These are phyloP conservation scores for Akanthomyces lecanii DNA, from an alignment of 2,329 filamentous ascomycete species.

Conservation along the genomic window DNA sequence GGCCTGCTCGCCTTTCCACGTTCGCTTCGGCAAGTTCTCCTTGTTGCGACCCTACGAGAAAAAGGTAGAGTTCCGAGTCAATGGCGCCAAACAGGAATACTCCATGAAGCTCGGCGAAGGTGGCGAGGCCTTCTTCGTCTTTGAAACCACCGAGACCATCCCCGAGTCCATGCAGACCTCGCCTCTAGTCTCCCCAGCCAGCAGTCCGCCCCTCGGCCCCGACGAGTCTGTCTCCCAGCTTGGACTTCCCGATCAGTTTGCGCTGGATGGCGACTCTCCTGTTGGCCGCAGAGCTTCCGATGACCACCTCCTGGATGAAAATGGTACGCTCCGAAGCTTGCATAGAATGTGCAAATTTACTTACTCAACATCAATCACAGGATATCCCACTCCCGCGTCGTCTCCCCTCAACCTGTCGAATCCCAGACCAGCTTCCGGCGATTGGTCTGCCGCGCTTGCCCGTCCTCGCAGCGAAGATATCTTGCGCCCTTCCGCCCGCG, in stretches of 20 bases:
- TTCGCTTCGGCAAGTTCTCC: slow-evolving; percentile 98
- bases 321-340: slow-evolving; percentile 26
- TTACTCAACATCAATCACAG: slow-evolving; percentile 28
- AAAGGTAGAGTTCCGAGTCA: slow-evolving; percentile 97
- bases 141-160: slow-evolving; percentile 88
- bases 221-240: slow-evolving; percentile 36
- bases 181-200: slow-evolving; percentile 83
- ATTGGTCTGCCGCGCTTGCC: slow-evolving; percentile 43
- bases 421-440: slow-evolving; percentile 45
- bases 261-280: slow-evolving; percentile 49
- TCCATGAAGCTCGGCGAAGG: slow-evolving; percentile 98
- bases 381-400: slow-evolving; percentile 49
- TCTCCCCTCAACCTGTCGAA: slow-evolving; percentile 39
- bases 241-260: slow-evolving; percentile 66
- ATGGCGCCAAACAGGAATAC: slow-evolving; percentile 85
- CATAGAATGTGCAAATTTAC: slow-evolving; percentile 10
- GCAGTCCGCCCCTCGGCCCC: slow-evolving; percentile 66
- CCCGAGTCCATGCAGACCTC: slow-evolving; percentile 94
- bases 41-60: slow-evolving; percentile 93
- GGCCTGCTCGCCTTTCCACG: slow-evolving; percentile 94
- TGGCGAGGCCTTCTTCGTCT: slow-evolving; percentile 97
- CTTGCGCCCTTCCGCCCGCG: slow-evolving; percentile 45
- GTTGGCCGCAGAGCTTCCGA: slow-evolving; percentile 9
- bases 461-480: slow-evolving; percentile 53
- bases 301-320: slow-evolving; percentile 27